Evolutionary conservation across 2,329 filamentous ascomycete genomes (phyloP), one percentile per base, ranked within the genome.

Genomic region (Venturia oleaginea): DNA sequence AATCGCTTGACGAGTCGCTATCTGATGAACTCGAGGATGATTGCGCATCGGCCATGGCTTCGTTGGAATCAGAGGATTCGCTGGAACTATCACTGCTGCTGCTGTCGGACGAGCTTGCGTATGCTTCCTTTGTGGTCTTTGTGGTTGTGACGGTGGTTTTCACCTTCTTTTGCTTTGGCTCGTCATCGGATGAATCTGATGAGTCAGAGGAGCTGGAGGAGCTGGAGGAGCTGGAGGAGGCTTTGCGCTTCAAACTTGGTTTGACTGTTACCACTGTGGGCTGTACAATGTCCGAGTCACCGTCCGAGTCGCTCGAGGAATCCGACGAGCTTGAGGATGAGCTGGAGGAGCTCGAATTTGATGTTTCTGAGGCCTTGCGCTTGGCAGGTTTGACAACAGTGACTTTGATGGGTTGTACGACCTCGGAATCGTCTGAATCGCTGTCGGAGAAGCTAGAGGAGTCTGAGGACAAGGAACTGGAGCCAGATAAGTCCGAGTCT

Each of bases 391-490:
- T 63, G n/a, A 17, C 24, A 57, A 57, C n/a, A 1, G 61, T 55
- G 46, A 32, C 38, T 32, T 62, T 62, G 7, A 19, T 34, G 59
- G 59, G 37, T 34, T 24, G 46, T 51, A 24, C 40, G 40, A 43
- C n/a, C n/a, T n/a, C n/a, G n/a, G n/a, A n/a, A n/a, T n/a, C n/a
- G n/a, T n/a, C n/a, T n/a, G n/a, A n/a, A n/a, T n/a, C n/a, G n/a
- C n/a, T 30, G 46, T 8, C 24, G 15, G 42, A 10, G 10, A 15
- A n/a, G 34, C 42, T n/a, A n/a, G 54, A 43, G n/a, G 34, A 38
- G n/a, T 71, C 71, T 63, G 69, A 70, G 62, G 62, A n/a, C n/a
- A n/a, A 65, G 42, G 65, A 67, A 34, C n/a, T 34, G 4, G 66
- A 64, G 17, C 42, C 43, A 2, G 64, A 64, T 11, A 48, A 34